Percentiles rank a stretch among this genome's conserved stretches.
Evolutionary conservation across 306 rosid genomes (phyloP).

Genomic region (Trichosanthes cucumerina): DNA sequence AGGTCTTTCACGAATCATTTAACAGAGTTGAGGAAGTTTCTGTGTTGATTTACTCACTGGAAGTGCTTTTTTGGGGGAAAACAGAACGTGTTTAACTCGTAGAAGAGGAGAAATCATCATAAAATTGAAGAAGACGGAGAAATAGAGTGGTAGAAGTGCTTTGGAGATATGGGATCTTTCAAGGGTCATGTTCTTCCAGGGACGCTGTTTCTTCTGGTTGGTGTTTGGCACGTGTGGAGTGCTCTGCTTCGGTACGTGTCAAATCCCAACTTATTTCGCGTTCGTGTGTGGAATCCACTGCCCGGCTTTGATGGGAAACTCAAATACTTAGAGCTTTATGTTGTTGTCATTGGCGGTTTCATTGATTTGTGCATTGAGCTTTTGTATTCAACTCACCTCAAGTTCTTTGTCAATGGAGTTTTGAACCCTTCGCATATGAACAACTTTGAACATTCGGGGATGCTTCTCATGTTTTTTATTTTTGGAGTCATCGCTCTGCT

Average conservation of each 20-base stretch:
- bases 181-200: constrained; percentile 91
- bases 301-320: constrained; percentile 75
- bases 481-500: constrained; percentile 57
- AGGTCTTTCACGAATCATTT: not conserved
- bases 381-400: constrained; percentile 84
- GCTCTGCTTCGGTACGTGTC: constrained; percentile 45
- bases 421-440: constrained; percentile 88
- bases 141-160: not conserved
- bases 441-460: constrained; percentile 88
- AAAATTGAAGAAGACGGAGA: constrained; percentile 6
- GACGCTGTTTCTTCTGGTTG: constrained; percentile 77
- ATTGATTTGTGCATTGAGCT: constrained; percentile 85
- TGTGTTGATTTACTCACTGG: not conserved
- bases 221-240: constrained; percentile 88
- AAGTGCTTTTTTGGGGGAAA: not conserved
- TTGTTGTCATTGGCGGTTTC: constrained; percentile 61
- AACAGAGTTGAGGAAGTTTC: not conserved
- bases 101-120: not conserved
- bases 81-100: not conserved
- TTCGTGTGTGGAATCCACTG: constrained; percentile 71
- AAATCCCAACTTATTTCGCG: constrained; percentile 43
- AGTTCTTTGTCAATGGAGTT: constrained; percentile 56
- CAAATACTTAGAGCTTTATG: constrained; percentile 71
- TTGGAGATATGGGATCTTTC: constrained; percentile 74
- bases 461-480: constrained; percentile 95